Conservation (phyloP, 2,329 filamentous ascomycete species). For the Rhinocladiella mackenziei region DNA sequence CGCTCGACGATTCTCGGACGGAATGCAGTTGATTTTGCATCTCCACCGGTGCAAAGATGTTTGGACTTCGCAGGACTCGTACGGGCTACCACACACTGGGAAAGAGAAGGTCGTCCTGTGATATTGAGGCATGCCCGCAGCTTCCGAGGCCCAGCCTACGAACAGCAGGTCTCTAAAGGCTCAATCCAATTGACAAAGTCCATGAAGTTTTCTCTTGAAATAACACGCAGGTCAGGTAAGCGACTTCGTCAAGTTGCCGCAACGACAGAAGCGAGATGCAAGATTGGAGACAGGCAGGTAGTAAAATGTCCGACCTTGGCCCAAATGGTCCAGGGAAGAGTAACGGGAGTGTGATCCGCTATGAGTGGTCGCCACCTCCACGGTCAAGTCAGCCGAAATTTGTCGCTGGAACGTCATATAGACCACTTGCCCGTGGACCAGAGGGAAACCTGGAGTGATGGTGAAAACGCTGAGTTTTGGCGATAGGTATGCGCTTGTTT, state of each 20-base stretch:
- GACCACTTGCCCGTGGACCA: constrained; percentile 5
- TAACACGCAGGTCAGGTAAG: background rate
- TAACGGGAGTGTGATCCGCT: constrained; percentile 17
- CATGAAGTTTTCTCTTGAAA: constrained; percentile 2
- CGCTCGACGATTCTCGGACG: constrained; percentile 13
- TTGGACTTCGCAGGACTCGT: background rate
- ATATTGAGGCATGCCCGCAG: constrained; percentile 15
- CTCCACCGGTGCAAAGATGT: background rate
- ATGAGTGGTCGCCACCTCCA: constrained; percentile 21
- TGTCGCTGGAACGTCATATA: constrained; percentile 13
- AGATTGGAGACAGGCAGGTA: constrained; percentile 16
- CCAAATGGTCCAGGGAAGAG: constrained; percentile 13
- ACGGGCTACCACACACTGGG: background rate
- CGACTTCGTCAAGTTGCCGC: constrained; percentile 10
- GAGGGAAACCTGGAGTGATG: constrained; percentile 6
- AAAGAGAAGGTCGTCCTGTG: background rate
- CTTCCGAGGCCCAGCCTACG: constrained; percentile 7
- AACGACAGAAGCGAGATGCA: constrained; percentile 23
- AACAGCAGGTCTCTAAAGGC: constrained; percentile 2
- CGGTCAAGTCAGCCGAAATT: constrained; percentile 21
- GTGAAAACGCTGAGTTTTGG: constrained; percentile 13
- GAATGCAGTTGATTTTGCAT: constrained; percentile 16
- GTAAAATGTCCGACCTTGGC: constrained; percentile 21
- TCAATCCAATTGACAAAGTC: constrained; percentile 4
- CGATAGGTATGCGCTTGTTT: constrained; percentile 12